Evolutionary conservation across 2,329 filamentous ascomycete genomes (phyloP).

Genomic region (Fusarium graminum): DNA sequence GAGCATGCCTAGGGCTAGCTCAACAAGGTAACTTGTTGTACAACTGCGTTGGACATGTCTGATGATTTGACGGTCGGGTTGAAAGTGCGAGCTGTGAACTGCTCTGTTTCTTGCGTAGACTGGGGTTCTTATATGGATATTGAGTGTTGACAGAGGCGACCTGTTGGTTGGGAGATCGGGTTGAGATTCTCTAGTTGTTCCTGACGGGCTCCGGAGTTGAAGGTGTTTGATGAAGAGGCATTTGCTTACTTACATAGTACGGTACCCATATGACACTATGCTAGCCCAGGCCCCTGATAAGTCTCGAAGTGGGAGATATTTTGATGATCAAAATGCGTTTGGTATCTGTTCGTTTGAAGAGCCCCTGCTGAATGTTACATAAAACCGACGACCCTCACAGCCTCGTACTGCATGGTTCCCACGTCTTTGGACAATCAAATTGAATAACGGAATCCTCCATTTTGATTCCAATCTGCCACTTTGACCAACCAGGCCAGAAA

Average conservation of each 20-base stretch:
- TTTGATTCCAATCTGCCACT: conserved; percentile 59
- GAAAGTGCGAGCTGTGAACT: conserved; percentile 43
- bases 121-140: conserved; percentile 36
- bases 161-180: conserved; percentile 32
- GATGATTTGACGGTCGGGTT: conserved; percentile 39
- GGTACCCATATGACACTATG: conserved; percentile 30
- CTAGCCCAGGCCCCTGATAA: conserved; percentile 10
- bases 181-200: conserved; percentile 12
- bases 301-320: conserved; percentile 34
- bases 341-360: neutral
- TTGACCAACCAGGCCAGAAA: conserved; percentile 62
- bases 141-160: conserved; percentile 40
- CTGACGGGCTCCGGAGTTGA: conserved; percentile 41
- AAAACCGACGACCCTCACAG: conserved; percentile 24
- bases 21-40: conserved; percentile 25
- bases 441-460: conserved; percentile 54
- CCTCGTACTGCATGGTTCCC: conserved; percentile 47
- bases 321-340: conserved; percentile 18
- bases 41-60: conserved; percentile 34
- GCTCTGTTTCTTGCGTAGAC: conserved; percentile 46
- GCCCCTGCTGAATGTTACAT: neutral
- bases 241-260: conserved; percentile 30
- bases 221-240: conserved; percentile 43
- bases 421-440: conserved; percentile 50
- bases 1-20: conserved; percentile 1